phyloP scores from a whole-genome alignment of 495 filamentous ascomycete genomes.

The Aspergillus mulundensis region DNA sequence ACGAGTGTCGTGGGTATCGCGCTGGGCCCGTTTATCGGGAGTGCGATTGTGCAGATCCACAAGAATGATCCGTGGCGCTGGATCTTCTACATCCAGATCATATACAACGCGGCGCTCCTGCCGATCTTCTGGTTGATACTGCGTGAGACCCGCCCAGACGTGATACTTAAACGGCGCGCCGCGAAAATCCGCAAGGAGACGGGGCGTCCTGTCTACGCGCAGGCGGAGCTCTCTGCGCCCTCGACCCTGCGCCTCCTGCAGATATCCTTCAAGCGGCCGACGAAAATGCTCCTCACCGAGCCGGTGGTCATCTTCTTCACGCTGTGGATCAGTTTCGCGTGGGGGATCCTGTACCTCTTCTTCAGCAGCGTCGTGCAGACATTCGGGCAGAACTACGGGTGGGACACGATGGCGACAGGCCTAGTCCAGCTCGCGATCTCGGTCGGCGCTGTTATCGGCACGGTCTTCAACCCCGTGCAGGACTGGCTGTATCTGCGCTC shows the following conservation, averaged over 20 bases:
- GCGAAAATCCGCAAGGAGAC: slow-evolving; percentile 59
- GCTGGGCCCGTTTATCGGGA: slow-evolving; percentile 47
- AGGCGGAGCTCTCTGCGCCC: slow-evolving; percentile 26
- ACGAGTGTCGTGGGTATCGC: slow-evolving; percentile 43
- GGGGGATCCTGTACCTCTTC: slow-evolving; percentile 50
- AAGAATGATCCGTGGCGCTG: slow-evolving; percentile 42
- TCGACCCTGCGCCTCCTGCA: slow-evolving; percentile 24
- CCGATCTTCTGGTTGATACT: slow-evolving; percentile 43
- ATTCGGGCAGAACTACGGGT: slow-evolving; percentile 34
- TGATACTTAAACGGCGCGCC: slow-evolving; percentile 59
- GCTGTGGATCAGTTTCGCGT: slow-evolving; percentile 49
- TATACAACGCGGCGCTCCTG: slow-evolving; percentile 41
- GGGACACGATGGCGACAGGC: slow-evolving; percentile 31
- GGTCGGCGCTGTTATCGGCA: slow-evolving; percentile 39
- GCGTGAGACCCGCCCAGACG: slow-evolving; percentile 37
- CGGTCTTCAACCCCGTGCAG: slow-evolving; percentile 37
- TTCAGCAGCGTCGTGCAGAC: slow-evolving; percentile 40
- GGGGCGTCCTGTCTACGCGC: slow-evolving; percentile 40
- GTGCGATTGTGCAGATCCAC: slow-evolving; percentile 34
- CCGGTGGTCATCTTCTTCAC: slow-evolving; percentile 51
- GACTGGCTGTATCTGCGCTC: slow-evolving; percentile 37
- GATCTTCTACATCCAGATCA: slow-evolving; percentile 53
- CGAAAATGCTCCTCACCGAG: slow-evolving; percentile 48
- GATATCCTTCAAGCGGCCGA: slow-evolving; percentile 41
- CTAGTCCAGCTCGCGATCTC: slow-evolving; percentile 41